phyloP scores from a whole-genome alignment of 164 flowering plant species.

The Protea cynaroides region DNA sequence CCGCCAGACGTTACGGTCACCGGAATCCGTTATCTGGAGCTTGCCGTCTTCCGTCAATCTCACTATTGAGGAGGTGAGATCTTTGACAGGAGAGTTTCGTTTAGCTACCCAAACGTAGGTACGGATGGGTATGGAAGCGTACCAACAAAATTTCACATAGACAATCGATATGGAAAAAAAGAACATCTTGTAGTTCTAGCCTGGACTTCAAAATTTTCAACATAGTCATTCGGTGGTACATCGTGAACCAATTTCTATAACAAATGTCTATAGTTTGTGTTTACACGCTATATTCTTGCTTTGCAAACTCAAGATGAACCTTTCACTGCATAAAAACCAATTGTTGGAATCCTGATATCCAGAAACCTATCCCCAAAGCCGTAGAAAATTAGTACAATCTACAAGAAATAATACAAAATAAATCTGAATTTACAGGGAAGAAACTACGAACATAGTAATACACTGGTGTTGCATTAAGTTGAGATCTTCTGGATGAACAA shows the following conservation, averaged over 20 bases:
- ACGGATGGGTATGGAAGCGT: slow-evolving; percentile 52
- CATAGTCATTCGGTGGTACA: background rate
- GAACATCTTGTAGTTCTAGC: too few relatives aligned
- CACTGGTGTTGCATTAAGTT: slow-evolving; percentile 52
- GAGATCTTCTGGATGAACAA: slow-evolving; percentile 29
- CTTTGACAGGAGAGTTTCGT: slow-evolving; percentile 39
- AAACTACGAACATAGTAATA: slow-evolving; percentile 64
- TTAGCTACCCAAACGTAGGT: slow-evolving; percentile 87
- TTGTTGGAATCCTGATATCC: background rate
- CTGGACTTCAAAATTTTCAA: too few relatives aligned
- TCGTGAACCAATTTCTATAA: too few relatives aligned
- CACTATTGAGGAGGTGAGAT: slow-evolving; percentile 20
- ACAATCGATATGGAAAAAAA: too few relatives aligned
- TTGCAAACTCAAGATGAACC: too few relatives aligned
- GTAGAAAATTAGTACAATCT: background rate
- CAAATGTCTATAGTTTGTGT: too few relatives aligned
- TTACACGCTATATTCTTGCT: too few relatives aligned
- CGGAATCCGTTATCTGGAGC: slow-evolving; percentile 28
- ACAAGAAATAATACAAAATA: background rate
- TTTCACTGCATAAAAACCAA: background rate
- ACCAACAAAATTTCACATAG: slow-evolving; percentile 16
- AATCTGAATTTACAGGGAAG: slow-evolving; percentile 2
- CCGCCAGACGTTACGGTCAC: slow-evolving; percentile 33
- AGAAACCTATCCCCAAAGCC: background rate
- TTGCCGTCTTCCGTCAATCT: slow-evolving; percentile 33